phyloP scores from a whole-genome alignment of 2,329 filamentous ascomycete genomes.

The Samsoniella hepiali region DNA sequence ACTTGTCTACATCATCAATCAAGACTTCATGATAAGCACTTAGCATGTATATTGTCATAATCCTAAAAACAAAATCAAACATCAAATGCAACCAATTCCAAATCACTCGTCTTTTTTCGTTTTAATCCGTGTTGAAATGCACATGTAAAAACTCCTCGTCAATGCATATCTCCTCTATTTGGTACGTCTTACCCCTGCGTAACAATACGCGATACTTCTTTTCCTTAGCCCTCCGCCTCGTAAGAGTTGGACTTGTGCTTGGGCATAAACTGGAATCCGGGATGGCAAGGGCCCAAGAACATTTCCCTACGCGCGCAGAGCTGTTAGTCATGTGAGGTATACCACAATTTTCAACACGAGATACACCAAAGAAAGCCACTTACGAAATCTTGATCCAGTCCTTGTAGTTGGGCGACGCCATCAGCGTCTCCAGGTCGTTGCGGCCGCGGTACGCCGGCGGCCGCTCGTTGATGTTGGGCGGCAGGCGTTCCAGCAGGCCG shows the following conservation, averaged over 20 bases:
- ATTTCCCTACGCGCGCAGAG: conserved; percentile 68
- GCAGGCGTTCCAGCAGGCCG: conserved; percentile 82
- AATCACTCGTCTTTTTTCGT: neutral
- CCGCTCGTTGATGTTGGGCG: conserved; percentile 83
- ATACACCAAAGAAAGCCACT: conserved; percentile 31
- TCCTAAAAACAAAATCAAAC: neutral
- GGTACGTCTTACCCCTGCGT: neutral
- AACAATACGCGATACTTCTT: neutral
- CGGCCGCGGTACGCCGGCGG: conserved; percentile 80
- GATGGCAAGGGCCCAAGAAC: conserved; percentile 89
- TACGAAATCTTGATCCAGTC: conserved; percentile 99
- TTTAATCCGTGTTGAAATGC: neutral
- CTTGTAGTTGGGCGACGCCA: conserved; percentile 86
- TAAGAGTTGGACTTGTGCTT: conserved; percentile 97
- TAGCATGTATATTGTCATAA: neutral
- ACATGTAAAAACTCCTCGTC: conserved; percentile 13
- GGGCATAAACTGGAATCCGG: conserved; percentile 89
- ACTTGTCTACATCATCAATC: conserved; percentile 7
- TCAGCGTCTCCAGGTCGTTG: conserved; percentile 88
- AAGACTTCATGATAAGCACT: conserved; percentile 1
- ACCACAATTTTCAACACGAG: too few species aligned
- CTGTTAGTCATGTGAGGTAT: conserved; percentile 17
- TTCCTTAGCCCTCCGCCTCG: conserved; percentile 64
- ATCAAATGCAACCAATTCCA: neutral
- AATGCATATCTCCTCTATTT: neutral